Percentiles rank a stretch among this genome's conserved stretches.
These are phyloP conservation scores for Rubia balearica DNA, from an alignment of 305 asterid genomes.

Conservation along the genomic window DNA sequence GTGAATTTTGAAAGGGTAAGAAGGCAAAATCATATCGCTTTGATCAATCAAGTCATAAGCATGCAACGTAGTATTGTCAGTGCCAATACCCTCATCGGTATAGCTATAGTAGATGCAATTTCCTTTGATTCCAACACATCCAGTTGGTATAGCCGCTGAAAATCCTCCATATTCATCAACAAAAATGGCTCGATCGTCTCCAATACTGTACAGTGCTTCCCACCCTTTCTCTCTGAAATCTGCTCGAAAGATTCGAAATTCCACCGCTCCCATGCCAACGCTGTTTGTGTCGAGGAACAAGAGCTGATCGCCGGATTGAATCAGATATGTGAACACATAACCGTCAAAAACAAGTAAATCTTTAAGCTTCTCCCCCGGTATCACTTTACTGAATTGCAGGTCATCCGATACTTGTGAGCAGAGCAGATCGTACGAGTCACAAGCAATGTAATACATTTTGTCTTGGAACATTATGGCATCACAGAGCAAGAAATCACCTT, in stretches of 20 bases:
- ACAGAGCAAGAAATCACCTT: too few relatives aligned
- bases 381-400: background rate
- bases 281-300: background rate
- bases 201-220: background rate
- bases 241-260: background rate
- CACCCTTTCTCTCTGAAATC: background rate
- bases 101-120: background rate
- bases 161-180: background rate
- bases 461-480: background rate
- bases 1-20: background rate
- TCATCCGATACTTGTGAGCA: background rate
- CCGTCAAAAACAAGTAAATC: background rate
- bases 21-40: background rate
- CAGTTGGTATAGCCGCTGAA: background rate
- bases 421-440: background rate
- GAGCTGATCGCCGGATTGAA: background rate
- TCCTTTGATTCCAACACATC: background rate
- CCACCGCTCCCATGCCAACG: background rate
- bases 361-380: background rate
- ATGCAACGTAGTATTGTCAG: background rate
- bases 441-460: background rate
- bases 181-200: background rate
- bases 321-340: background rate
- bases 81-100: background rate
- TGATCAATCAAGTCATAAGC: background rate